Base-by-base conservation (phyloP, 371 early-diverging fungal species). In the Parasitella parasitica region DNA sequence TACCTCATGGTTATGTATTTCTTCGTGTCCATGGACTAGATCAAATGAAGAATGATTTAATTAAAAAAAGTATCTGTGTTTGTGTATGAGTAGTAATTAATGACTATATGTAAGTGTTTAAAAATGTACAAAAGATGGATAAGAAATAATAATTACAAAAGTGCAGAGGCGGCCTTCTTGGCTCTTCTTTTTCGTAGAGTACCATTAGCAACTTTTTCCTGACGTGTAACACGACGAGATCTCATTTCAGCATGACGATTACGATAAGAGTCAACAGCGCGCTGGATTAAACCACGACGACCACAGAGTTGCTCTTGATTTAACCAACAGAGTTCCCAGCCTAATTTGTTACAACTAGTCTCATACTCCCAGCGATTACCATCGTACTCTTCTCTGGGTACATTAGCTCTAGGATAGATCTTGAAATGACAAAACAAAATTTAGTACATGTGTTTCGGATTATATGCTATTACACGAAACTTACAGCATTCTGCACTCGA, bases 361-460 rank as follows among this genome's bases (percentile, higher is more conserved):
- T 96, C 96, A 69, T 96, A 96, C 28, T 84, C 80, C 94, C 94
- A 96, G 24, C 96, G 77, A 69, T 94, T 93, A 36, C 96, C 96
- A 24, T 75, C 73, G 62, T 96, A 96, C 46, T 78, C 70, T 20
- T 84, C 77, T 30, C 66, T 61, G 3, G 76, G 55, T 51, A 86
- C 81, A 72, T 88, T 83, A 20, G 94, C 96, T 39, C 93, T 66
- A 4, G 95, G 94, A 70, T 96, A 96, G 15, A 96, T 82, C 68
- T 69, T n/a, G n/a, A 22, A 3, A 3, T 20, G 18, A 18, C 20
- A 30, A 8, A 54, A 28, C n/a, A 34, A 41, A 7, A 26, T 24
- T 37, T 24, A 5, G 39, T 43, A 13, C 7, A 8, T n/a, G 2
- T 55, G 13, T 18, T 55, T 26, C 6, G 6, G 27, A 26, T 43